Evolutionary conservation across 169 alveolate genomes (phyloP).

Genomic region (Babesia gibsoni): DNA sequence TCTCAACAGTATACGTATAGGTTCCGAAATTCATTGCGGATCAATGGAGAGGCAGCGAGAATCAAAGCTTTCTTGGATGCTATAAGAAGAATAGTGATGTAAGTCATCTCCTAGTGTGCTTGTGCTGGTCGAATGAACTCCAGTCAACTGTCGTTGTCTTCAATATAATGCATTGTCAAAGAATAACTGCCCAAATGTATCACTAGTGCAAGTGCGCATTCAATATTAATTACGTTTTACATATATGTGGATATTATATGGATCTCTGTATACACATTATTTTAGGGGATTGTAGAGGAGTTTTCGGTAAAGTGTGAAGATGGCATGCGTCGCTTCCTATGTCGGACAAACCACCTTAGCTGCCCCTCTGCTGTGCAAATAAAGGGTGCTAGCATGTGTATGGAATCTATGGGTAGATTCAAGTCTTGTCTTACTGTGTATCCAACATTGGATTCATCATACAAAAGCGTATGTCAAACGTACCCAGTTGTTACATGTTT

Average conservation of each 20-base stretch:
- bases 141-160: no score
- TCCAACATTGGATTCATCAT: conserved; percentile 45
- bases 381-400: background rate
- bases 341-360: conserved; percentile 34
- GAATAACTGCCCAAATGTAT: no score
- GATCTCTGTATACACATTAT: no score
- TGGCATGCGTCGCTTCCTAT: conserved; percentile 15
- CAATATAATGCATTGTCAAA: no score
- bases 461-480: conserved; percentile 31
- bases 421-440: conserved; percentile 41
- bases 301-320: conserved; percentile 38
- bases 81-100: conserved; percentile 40
- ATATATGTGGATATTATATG: no score
- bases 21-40: conserved; percentile 65
- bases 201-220: no score
- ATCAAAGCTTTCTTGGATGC: conserved; percentile 38
- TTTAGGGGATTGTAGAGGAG: conserved; percentile 56
- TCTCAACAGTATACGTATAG: background rate
- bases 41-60: conserved; percentile 54
- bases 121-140: no score
- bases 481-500: background rate
- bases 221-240: no score
- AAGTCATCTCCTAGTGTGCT: no score
- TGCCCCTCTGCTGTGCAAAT: conserved; percentile 60
- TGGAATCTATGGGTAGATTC: conserved; percentile 52